Conservation (phyloP, 805 yeast genomes). For the Candida suzukii region DNA sequence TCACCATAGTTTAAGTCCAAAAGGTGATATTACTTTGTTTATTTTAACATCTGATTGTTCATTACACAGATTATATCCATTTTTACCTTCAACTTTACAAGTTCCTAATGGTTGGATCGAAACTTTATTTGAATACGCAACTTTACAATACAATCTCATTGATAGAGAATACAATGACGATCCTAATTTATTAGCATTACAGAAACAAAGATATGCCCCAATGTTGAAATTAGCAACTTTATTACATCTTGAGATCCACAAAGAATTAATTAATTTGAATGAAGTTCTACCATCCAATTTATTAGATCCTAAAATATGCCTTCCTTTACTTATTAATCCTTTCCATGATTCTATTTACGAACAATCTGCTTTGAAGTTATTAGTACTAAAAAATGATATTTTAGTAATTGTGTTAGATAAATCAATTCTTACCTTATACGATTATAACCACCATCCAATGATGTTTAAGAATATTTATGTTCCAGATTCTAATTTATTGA, state of each 20-base stretch:
- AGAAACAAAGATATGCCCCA: constrained; percentile 5
- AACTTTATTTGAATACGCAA: constrained; percentile 16
- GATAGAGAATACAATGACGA: background rate
- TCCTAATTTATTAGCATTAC: background rate
- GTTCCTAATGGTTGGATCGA: constrained; percentile 26
- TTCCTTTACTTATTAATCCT: constrained; percentile 49
- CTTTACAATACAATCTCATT: constrained; percentile 9
- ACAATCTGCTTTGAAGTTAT: constrained; percentile 28
- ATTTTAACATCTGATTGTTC: constrained; percentile 51
- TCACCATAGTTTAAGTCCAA: constrained; percentile 12
- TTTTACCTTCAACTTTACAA: constrained; percentile 40
- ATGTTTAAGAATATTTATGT: constrained; percentile 13
- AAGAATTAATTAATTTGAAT: constrained; percentile 2
- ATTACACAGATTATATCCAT: constrained; percentile 57
- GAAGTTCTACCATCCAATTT: constrained; percentile 11
- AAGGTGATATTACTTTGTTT: constrained; percentile 46
- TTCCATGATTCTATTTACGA: constrained; percentile 48
- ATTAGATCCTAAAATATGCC: constrained; percentile 23
- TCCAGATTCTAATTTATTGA: constrained; percentile 1
- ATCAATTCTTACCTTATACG: constrained; percentile 14
- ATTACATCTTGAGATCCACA: constrained; percentile 8
- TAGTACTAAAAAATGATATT: constrained; percentile 19
- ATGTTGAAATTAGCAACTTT: constrained; percentile 19
- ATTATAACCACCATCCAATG: constrained; percentile 17
- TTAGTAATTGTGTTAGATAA: constrained; percentile 14